Base-by-base conservation (phyloP, 2,329 filamentous ascomycete species). In the Colletotrichum sp. region DNA sequence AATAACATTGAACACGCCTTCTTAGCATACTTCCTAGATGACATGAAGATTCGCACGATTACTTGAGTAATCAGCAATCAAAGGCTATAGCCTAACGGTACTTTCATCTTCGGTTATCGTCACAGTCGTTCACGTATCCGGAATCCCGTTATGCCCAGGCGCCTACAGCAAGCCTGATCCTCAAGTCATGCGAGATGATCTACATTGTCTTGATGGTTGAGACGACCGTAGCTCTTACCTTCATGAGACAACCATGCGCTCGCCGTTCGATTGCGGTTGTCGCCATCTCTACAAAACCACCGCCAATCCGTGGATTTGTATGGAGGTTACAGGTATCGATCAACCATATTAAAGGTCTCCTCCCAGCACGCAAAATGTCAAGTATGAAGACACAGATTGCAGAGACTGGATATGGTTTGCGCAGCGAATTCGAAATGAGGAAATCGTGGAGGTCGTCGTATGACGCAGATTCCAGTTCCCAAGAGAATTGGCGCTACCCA, bases 301-400 rank as follows among this genome's bases (percentile, higher is more conserved):
- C 8, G 2, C 5, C 2, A 18, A 18, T 6, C 8, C 2, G 36
- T 18, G 4, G 16, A 0, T 39, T 39, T 9, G n/a, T n/a, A n/a
- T n/a, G n/a, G n/a, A n/a, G n/a, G n/a, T n/a, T n/a, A n/a, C n/a
- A 18, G 8, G 16, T 18, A 39, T 39, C 16, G 8, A 39, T 39
- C 2, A 6, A 18, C 2, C 4, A 18, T 18, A 18, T 39, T 1
- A 3, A 39, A 39, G 0, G 2, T 39, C 36, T 10, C 16, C 8
- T 18, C 16, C 0, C 36, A 6, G 18, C 8, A 39, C 2, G 16
- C 2, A 18, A 9, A 18, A 2, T 18, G 0, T 39, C 16, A 18
- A 39, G 8, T 18, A 39, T 18, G 15, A 36, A 36, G 6, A 36
- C 16, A 39, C 2, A 39, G 7, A 9, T 9, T 34, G 6, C 32